These are phyloP conservation scores for Fusarium verrucosum DNA, from an alignment of 2,329 filamentous ascomycete genomes.

Conservation along the genomic window DNA sequence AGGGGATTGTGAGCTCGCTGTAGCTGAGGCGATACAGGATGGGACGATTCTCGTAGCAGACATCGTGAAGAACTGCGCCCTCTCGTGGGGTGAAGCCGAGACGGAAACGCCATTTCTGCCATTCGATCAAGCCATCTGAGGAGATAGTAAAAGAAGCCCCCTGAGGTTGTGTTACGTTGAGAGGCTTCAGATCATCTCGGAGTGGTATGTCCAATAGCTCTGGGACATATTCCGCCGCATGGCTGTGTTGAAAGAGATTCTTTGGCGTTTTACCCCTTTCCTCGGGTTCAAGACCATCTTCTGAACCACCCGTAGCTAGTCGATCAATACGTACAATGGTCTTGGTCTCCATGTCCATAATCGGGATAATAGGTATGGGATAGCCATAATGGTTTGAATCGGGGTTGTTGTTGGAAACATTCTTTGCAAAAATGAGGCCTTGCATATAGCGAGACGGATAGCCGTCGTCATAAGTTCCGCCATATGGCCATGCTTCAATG, in stretches of 20 bases:
- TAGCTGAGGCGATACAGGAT: constrained; percentile 73
- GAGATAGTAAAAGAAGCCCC: constrained; percentile 71
- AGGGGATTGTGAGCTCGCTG: constrained; percentile 76
- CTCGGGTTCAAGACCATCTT: constrained; percentile 55
- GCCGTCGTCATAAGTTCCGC: constrained; percentile 53
- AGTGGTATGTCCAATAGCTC: constrained; percentile 60
- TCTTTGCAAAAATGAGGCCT: constrained; percentile 56
- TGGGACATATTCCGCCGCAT: constrained; percentile 56
- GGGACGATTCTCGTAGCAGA: constrained; percentile 71
- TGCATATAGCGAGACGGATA: constrained; percentile 55
- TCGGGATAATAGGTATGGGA: constrained; percentile 66
- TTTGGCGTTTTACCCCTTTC: constrained; percentile 51
- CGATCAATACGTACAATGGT: constrained; percentile 66
- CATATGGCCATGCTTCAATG: constrained; percentile 75
- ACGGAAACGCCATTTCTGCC: constrained; percentile 76
- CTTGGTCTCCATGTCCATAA: constrained; percentile 66
- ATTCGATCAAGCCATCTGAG: constrained; percentile 57
- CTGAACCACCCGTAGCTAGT: constrained; percentile 58
- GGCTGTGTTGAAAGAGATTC: constrained; percentile 47
- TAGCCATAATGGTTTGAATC: constrained; percentile 72
- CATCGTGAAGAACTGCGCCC: constrained; percentile 74
- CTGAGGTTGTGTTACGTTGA: constrained; percentile 76
- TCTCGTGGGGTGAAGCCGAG: constrained; percentile 75
- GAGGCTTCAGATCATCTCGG: constrained; percentile 69
- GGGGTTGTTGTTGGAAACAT: constrained; percentile 54